phyloP scores from a whole-genome alignment of 208 protist genomes.

The Crithidia fasciculata region DNA sequence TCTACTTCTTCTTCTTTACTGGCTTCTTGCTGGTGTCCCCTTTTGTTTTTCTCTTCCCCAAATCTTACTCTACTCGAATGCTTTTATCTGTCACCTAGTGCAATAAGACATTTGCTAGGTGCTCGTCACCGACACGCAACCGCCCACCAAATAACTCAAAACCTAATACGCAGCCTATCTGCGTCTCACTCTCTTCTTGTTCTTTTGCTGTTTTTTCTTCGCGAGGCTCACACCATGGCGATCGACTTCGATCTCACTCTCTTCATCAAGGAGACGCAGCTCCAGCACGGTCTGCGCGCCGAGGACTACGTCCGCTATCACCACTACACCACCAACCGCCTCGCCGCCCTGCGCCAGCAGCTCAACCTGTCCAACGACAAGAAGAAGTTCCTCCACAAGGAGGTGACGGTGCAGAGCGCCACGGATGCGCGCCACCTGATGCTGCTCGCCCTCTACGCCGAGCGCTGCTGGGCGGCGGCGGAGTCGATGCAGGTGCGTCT shows the following conservation, averaged over 20 bases:
- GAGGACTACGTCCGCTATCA: conserved; percentile 88
- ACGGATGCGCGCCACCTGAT: conserved; percentile 73
- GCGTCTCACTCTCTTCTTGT: conserved; percentile 3
- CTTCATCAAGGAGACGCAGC: conserved; percentile 86
- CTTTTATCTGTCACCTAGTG: no score
- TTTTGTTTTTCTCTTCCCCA: no score
- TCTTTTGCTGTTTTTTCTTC: conserved; percentile 3
- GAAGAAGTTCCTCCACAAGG: conserved; percentile 82
- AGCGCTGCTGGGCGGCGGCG: conserved; percentile 85
- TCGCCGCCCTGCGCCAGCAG: conserved; percentile 77
- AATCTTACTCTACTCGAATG: no score
- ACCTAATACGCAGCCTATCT: not conserved
- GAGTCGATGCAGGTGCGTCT: conserved; percentile 65
- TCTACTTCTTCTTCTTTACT: no score
- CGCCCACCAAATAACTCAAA: no score
- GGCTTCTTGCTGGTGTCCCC: no score
- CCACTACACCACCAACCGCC: conserved; percentile 79
- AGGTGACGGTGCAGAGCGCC: conserved; percentile 68
- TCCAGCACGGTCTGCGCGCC: conserved; percentile 85
- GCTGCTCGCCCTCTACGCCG: conserved; percentile 78
- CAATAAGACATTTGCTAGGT: no score
- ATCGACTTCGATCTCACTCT: conserved; percentile 77
- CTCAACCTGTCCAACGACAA: conserved; percentile 76
- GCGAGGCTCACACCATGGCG: conserved; percentile 6
- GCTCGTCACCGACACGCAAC: no score